Conservation (phyloP, 1,139 yeast species). For the Torulaspora pretoriensis region DNA sequence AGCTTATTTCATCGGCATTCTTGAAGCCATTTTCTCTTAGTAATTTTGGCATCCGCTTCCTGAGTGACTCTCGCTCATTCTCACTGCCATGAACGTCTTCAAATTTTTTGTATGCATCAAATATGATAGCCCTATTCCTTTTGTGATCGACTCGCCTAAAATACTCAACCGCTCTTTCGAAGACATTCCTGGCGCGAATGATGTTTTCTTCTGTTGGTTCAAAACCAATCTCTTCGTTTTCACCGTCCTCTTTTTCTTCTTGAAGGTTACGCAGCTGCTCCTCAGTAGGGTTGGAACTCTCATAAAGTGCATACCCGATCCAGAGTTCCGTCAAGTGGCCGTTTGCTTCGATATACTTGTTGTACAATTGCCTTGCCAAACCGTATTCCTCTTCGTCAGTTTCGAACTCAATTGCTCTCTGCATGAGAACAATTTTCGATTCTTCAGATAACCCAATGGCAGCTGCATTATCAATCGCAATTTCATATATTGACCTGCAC, state of each 20-base stretch:
- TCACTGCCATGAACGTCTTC: constrained; percentile 60
- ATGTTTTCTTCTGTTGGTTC: constrained; percentile 51
- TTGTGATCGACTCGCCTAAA: constrained; percentile 41
- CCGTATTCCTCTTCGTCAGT: constrained; percentile 56
- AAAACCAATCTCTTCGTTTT: constrained; percentile 43
- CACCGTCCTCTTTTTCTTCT: constrained; percentile 34
- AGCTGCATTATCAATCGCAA: constrained; percentile 41
- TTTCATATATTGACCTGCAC: constrained; percentile 54
- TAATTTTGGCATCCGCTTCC: constrained; percentile 55
- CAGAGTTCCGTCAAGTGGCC: constrained; percentile 46
- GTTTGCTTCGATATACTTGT: constrained; percentile 40
- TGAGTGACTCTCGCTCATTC: constrained; percentile 39
- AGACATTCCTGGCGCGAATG: constrained; percentile 50
- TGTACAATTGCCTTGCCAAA: constrained; percentile 53
- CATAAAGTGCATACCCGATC: constrained; percentile 70
- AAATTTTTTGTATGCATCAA: constrained; percentile 63
- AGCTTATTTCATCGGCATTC: constrained; percentile 57
- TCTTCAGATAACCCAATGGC: constrained; percentile 12
- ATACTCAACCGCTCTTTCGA: constrained; percentile 49
- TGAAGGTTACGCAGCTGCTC: constrained; percentile 37
- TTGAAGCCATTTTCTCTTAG: constrained; percentile 46
- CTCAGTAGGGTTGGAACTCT: constrained; percentile 59
- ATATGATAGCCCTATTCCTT: constrained; percentile 49
- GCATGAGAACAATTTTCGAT: constrained; percentile 15
- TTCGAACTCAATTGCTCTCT: constrained; percentile 52